These are phyloP conservation scores for Sarocladium kiliense DNA, from an alignment of 2,329 filamentous ascomycete species.

Conservation along the genomic window DNA sequence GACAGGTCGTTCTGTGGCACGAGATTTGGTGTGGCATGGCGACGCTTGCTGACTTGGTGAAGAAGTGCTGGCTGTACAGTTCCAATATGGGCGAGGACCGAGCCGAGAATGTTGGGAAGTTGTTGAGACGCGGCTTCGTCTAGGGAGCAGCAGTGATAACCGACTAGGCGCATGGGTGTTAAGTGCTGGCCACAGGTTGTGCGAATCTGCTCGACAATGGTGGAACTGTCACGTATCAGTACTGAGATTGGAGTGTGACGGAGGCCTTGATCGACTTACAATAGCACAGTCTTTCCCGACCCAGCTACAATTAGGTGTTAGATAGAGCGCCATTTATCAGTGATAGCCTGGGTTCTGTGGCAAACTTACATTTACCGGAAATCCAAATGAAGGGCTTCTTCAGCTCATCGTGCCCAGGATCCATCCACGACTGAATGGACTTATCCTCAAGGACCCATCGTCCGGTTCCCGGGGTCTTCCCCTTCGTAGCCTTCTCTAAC, in stretches of 20 bases:
- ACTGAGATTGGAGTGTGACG: neutral
- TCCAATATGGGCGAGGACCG: slow-evolving; percentile 19
- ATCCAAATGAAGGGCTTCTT: slow-evolving; percentile 19
- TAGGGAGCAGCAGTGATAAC: slow-evolving; percentile 20
- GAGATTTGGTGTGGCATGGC: slow-evolving; percentile 9
- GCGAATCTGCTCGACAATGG: slow-evolving; percentile 17
- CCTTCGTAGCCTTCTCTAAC: slow-evolving; percentile 11
- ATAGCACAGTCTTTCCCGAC: slow-evolving; percentile 23
- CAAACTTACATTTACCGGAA: slow-evolving; percentile 17
- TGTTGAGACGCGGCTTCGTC: slow-evolving; percentile 20
- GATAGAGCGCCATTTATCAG: neutral
- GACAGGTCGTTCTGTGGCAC: slow-evolving; percentile 17
- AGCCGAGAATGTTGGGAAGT: slow-evolving; percentile 22
- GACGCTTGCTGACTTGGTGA: slow-evolving; percentile 15
- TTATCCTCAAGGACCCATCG: slow-evolving; percentile 15
- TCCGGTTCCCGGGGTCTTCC: slow-evolving; percentile 16
- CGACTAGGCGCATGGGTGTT: slow-evolving; percentile 13
- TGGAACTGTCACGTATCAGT: slow-evolving; percentile 14
- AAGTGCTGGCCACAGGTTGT: slow-evolving; percentile 2
- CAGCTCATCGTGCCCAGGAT: neutral
- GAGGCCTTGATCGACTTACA: slow-evolving; percentile 13
- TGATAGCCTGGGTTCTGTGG: too few species aligned
- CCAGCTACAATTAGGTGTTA: slow-evolving; percentile 15
- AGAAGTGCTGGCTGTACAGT: slow-evolving; percentile 12
- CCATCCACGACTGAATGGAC: slow-evolving; percentile 15